Base-by-base conservation (phyloP, 2,329 filamentous ascomycete genomes). In the Clonostachys byssicola region DNA sequence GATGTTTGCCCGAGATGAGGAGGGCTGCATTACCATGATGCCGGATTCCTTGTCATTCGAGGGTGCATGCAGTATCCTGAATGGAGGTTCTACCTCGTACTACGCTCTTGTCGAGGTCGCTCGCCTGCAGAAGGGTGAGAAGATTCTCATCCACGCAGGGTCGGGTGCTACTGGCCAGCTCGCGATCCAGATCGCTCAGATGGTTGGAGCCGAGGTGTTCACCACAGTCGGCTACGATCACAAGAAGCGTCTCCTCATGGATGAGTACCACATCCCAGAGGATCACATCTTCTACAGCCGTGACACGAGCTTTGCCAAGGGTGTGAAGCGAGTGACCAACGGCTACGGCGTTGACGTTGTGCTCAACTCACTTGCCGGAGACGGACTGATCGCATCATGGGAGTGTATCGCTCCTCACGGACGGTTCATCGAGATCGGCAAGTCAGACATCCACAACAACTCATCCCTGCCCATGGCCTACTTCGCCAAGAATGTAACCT, bases 381-480 rank as follows among this genome's bases (percentile, higher is more conserved):
- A 67, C 49, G 41, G 20, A 4, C 48, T 70, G 0, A 54, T 50
- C 0, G 56, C 60, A 2, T 62, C 64, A 0, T 75, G 68, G 23
- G 23, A 30, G 9, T 30, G 23, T 10, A 30, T 55, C 17, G 61
- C 63, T 6, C 53, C 55, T 1, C 61, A 59, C 41, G 67, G 67
- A 4, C 52, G 60, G 6, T 67, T 71, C 47, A 43, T 71, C 3
- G 67, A 71, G 48, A 59, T 71, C 38, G 64, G 60, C 1, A 30
- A 30, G 23, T 30, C 23, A 0, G 23, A 30, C 5, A 30, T 30
- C 23, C 23, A 30, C 23, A 30, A 30, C 30, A 30, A 30, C 9
- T 30, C 23, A 30, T 7, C 18, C 5, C 58, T 81, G 0, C 72
- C 78, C 40, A 73, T 80, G 67, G 55, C 64, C n/a, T 68, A 69